phyloP scores from a whole-genome alignment of 2,329 filamentous ascomycete genomes.

The Penicillium brasilianum region DNA sequence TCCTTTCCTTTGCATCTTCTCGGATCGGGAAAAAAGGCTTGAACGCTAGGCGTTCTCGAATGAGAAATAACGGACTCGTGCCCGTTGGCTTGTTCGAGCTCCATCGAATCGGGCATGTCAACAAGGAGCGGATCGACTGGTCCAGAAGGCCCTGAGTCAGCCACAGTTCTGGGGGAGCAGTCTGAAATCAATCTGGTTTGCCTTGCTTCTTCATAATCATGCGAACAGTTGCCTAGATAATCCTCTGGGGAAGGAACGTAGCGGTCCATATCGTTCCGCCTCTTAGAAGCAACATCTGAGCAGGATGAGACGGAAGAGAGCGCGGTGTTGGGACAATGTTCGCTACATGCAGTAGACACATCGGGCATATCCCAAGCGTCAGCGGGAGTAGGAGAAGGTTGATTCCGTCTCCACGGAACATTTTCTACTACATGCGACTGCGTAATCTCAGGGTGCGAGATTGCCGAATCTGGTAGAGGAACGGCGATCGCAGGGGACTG shows the following conservation, averaged over 20 bases:
- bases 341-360: not conserved
- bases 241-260: not conserved
- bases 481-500: not conserved
- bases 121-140: not conserved
- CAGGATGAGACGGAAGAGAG: conserved; percentile 8
- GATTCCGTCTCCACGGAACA: not conserved
- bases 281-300: not conserved
- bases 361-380: not conserved
- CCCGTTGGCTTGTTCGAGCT: conserved; percentile 3
- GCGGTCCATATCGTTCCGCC: not conserved
- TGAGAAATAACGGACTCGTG: not conserved
- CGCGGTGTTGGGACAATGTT: not conserved
- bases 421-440: not conserved
- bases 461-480: not conserved
- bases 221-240: not conserved
- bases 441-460: not conserved
- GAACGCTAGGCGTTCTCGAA: not conserved
- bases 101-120: conserved; percentile 3
- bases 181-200: conserved; percentile 5
- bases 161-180: not conserved
- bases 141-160: not conserved
- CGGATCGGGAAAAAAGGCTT: not conserved
- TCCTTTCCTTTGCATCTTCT: not conserved
- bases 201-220: conserved; percentile 4
- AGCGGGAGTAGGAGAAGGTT: not conserved